Conservation (phyloP, 371 early-diverging fungal species). For the Circinella minor region DNA sequence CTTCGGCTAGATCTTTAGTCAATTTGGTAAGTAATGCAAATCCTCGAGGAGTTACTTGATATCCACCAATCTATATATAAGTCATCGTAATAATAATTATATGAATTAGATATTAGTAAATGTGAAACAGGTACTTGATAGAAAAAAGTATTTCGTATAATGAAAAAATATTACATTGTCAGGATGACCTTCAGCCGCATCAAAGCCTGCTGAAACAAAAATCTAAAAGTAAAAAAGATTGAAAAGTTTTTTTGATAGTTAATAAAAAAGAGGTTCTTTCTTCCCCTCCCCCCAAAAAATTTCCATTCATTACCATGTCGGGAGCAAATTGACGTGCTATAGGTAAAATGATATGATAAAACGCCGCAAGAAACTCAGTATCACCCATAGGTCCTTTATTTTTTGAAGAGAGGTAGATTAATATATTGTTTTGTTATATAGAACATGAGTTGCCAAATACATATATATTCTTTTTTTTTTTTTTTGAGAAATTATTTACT, state of each 20-base stretch:
- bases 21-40: slow-evolving; percentile 62
- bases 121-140: not conserved
- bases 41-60: slow-evolving; percentile 61
- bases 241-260: too few relatives aligned
- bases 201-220: slow-evolving; percentile 73
- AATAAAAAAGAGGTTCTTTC: too few relatives aligned
- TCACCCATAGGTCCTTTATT: slow-evolving; percentile 65
- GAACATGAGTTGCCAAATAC: not conserved
- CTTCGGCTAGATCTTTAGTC: slow-evolving; percentile 57
- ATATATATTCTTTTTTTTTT: too few relatives aligned
- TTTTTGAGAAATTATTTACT: slow-evolving; percentile 37
- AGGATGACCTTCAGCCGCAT: slow-evolving; percentile 72
- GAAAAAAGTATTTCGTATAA: too few relatives aligned
- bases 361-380: slow-evolving; percentile 68
- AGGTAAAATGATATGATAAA: slow-evolving; percentile 65
- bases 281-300: too few relatives aligned
- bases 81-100: too few relatives aligned
- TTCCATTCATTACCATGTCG: slow-evolving; percentile 51
- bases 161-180: slow-evolving; percentile 60
- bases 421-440: too few relatives aligned
- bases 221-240: slow-evolving; percentile 25
- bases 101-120: too few relatives aligned
- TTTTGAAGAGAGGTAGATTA: too few relatives aligned
- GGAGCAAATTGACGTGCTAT: slow-evolving; percentile 66
- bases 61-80: slow-evolving; percentile 57